phyloP scores from a whole-genome alignment of 106 monocot genomes.

The Allium fistulosum region DNA sequence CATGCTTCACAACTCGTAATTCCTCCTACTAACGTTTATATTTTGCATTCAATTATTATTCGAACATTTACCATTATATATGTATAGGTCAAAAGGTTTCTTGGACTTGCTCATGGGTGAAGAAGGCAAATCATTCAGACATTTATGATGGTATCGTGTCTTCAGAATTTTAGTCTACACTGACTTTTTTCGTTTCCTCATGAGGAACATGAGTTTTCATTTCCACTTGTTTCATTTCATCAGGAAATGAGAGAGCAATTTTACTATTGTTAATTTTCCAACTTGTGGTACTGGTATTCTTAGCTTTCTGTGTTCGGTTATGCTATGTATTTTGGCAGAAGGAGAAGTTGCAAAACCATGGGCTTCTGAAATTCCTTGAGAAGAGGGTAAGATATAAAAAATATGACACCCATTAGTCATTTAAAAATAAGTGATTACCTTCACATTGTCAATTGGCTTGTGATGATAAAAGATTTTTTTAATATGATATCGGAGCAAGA shows the following conservation, averaged over 20 bases:
- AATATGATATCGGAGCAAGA: too few species aligned
- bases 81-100: constrained; percentile 43
- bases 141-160: constrained; percentile 35
- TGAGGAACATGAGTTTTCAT: too few species aligned
- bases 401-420: not conserved
- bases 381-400: constrained; percentile 46
- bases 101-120: constrained; percentile 77
- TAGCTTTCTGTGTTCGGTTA: constrained; percentile 40
- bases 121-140: constrained; percentile 27
- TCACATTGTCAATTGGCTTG: not conserved
- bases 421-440: not conserved
- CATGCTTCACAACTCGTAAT: constrained; percentile 69
- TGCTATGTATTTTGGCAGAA: constrained; percentile 89
- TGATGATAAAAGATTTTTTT: not conserved
- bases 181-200: too few species aligned
- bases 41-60: too few species aligned
- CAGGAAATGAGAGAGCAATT: constrained; percentile 41
- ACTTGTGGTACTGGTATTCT: constrained; percentile 30
- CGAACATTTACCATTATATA: not conserved
- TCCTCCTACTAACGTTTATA: not conserved
- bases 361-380: constrained; percentile 64
- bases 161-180: too few species aligned
- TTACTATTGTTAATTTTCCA: constrained; percentile 55
- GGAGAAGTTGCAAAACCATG: constrained; percentile 60
- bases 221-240: not conserved